Evolutionary conservation across 306 rosid genomes (phyloP), one percentile per base, ranked within the genome.

Genomic region (Psophocarpus tetragonolobus): DNA sequence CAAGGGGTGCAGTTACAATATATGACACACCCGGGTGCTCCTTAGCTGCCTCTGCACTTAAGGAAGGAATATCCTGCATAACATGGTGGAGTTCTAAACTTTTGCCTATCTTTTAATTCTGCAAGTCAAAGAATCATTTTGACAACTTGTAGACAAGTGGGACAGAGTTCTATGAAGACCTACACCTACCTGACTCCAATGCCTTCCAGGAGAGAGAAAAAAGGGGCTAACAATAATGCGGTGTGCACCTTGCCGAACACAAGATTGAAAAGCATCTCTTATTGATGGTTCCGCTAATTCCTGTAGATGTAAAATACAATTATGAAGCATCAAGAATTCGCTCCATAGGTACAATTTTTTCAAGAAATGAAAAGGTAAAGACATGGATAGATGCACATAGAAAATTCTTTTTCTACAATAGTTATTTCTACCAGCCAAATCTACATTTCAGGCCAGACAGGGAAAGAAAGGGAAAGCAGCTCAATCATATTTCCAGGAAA

Each of bases 271-370:
- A 14, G 97, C 88, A 42, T 82, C 89, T 32, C 27, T 65, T 79
- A 95, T 92, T 24, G 98, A 92, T 50, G 98, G 98, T 83, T 86
- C 89, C 0, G 97, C 97, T 86, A 95, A 74, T 83, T 95, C 98
- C 97, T 95, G 81, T 57, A 30, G 53, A 82, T 30, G 57, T 23
- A 47, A 42, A 81, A 48, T 18, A 36, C 44, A 4, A 58, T 8
- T 63, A 65, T 8, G 42, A 65, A 50, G 35, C 29, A 30, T 72
- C 18, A 36, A 36, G 21, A 60, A 51, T 69, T 7, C 8, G 27
- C 24, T 29, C 35, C 17, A 23, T 44, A 23, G 73, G 50, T 56
- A 82, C 36, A 26, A 50, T 32, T 61, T 41, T 44, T 29, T 24
- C 5, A 68, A 26, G 36, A 73, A 77, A 66, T 75, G 78, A 33